Evolutionary conservation across 768 basidiomycete genomes (phyloP), one percentile per base, ranked within the genome.

Genomic region (Pisolithus marmoratus): DNA sequence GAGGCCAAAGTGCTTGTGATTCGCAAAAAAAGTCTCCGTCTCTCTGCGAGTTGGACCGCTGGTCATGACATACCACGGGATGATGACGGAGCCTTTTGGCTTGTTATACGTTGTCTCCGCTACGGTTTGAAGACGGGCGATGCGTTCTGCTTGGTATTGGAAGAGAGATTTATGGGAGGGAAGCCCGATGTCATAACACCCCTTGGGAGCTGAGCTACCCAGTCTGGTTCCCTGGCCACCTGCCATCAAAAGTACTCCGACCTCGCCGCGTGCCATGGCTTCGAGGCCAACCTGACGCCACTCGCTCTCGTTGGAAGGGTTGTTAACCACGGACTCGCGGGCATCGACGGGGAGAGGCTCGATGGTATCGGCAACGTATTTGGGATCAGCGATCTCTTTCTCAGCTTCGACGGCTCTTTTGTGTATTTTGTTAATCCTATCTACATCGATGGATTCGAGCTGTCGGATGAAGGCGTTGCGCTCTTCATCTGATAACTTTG

Each of bases 1-100:
- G 54, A 99, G 78, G 4, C 95, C 94, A 64, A 97, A 99, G 73
- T 78, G 89, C 3, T 69, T 67, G 70, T 93, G 78, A 54, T 80
- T 73, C 55, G 72, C 73, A 72, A 98, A 97, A 77, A 87, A 98
- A 24, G 72, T 72, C 68, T 91, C 89, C 22, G 96, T 98, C 34
- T 86, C 88, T 38, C 71, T 75, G 58, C 93, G 82, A 34, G 96
- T 99, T 37, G 95, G 96, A 22, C 94, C 94, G 64, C 90, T 94
- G 51, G 95, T 98, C 96, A 99, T 99, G 63, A 99, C 84, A 72
- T 97, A 98, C 96, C 96, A 98, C 36, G 91, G 90, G 51, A 98
- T 82, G 48, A 81, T 68, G 49, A 91, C 88, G 1, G 81, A 79
- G 46, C 79, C 82, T 17, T 70, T 64, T 15, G 79, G 70, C 60